Conservation (phyloP, 2,329 filamentous ascomycete genomes). For the Allantophomopsis lycopodina region DNA sequence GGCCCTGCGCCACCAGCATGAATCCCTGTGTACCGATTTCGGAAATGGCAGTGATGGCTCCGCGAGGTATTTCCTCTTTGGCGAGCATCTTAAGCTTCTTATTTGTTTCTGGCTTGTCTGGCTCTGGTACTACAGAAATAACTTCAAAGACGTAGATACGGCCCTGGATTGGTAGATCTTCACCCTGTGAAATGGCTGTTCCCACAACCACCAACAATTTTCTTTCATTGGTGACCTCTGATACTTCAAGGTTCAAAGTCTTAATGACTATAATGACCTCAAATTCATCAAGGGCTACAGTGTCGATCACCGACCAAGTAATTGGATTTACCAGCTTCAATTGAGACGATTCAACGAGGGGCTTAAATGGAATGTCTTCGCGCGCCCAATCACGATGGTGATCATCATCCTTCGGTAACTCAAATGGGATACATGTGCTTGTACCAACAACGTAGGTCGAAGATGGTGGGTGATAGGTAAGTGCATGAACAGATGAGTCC, state of each 20-base stretch:
- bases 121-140: slow-evolving; percentile 81
- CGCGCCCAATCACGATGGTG: slow-evolving; percentile 65
- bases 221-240: slow-evolving; percentile 79
- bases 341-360: slow-evolving; percentile 55
- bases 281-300: slow-evolving; percentile 54
- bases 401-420: slow-evolving; percentile 76
- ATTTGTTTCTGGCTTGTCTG: slow-evolving; percentile 72
- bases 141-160: slow-evolving; percentile 85
- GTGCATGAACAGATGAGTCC: slow-evolving; percentile 52
- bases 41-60: slow-evolving; percentile 76
- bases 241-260: slow-evolving; percentile 75
- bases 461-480: slow-evolving; percentile 66
- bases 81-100: slow-evolving; percentile 74
- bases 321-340: slow-evolving; percentile 68
- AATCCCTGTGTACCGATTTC: slow-evolving; percentile 79
- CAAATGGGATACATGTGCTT: slow-evolving; percentile 54
- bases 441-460: slow-evolving; percentile 68
- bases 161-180: slow-evolving; percentile 78
- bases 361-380: slow-evolving; percentile 49
- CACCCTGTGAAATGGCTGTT: slow-evolving; percentile 74
- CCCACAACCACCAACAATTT: slow-evolving; percentile 74
- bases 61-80: slow-evolving; percentile 81
- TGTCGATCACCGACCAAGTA: slow-evolving; percentile 69
- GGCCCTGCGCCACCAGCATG: slow-evolving; percentile 81
- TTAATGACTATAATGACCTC: slow-evolving; percentile 75